Evolutionary conservation across 306 rosid species (phyloP).

Genomic region (Pyrus betulifolia): DNA sequence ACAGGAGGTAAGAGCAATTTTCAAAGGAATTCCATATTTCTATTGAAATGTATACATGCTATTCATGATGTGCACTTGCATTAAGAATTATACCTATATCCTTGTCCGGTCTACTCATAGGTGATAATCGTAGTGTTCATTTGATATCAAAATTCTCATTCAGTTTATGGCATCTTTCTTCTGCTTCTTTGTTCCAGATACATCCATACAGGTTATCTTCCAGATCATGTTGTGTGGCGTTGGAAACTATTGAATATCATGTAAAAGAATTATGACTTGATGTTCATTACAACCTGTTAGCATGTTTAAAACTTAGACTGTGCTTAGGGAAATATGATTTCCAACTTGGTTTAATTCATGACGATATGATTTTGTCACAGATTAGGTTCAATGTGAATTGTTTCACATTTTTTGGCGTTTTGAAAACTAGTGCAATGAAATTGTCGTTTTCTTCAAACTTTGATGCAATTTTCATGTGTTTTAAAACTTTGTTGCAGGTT

Average conservation of each 20-base stretch:
- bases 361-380: neutral
- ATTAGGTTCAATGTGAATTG: neutral
- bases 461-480: neutral
- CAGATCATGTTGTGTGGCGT: neutral
- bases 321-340: neutral
- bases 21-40: neutral
- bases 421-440: neutral
- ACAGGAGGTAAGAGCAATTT: conserved; percentile 42
- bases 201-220: neutral
- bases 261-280: neutral
- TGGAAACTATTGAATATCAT: neutral
- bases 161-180: neutral
- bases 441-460: neutral
- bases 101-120: neutral
- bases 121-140: neutral
- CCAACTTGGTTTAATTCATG: neutral
- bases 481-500: conserved; percentile 43
- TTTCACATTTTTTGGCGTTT: too few species aligned
- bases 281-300: neutral
- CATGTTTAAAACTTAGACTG: neutral
- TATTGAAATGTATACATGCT: neutral
- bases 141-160: neutral
- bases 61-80: neutral
- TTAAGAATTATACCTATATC: neutral
- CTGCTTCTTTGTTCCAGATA: neutral